Evolutionary conservation across 305 asterid genomes (phyloP), one percentile per base, ranked within the genome.

Genomic region (Andrographis paniculata): DNA sequence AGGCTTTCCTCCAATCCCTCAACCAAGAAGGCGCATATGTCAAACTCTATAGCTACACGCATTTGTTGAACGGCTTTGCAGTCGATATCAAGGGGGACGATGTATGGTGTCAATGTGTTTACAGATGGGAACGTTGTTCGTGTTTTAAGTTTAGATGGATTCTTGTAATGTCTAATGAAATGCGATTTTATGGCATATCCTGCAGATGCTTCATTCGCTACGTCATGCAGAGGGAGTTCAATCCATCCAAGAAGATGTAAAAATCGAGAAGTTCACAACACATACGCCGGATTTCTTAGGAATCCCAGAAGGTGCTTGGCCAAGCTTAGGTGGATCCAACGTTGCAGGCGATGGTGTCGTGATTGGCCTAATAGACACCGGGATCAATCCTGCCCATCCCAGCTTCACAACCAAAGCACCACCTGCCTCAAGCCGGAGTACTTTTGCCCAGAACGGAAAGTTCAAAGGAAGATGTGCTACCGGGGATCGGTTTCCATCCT

Each of bases 321-420:
- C 74, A 5, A 52, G 58, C 37, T 48, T 74, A 42, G 94, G 89
- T 18, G 89, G 83, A 38, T 43, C 74, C 9, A 46, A 14, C 10
- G 43, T 47, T 28, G 74, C 91, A 14, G 91, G 84, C 1, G 71
- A 71, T 5, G 86, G 80, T 2, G 65, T 79, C 14, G 94, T 82
- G 48, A 82, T 82, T 37, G 87, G 89, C 22, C 50, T 82, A 18
- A 66, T 82, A 35, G 94, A 82, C 70, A 76, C 89, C 0, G 87
- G 94, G 50, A 72, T 82, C 44, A 77, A 72, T 49, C 89, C 82
- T 28, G 59, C 45, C 23, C 84, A 82, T 70, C 87, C 76, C 0
- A 82, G 89, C 70, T 82, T 77, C 54, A 42, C 39, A 20, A 16
- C 59, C 51, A 47, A 45, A 59, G 50, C 56, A 44, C 51, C 66